A percentile compares a stretch with the other conserved stretches of the same genome.
These are phyloP conservation scores for Tetradesmus obliquus DNA, from an alignment of 139 green algal species.

Conservation along the genomic window DNA sequence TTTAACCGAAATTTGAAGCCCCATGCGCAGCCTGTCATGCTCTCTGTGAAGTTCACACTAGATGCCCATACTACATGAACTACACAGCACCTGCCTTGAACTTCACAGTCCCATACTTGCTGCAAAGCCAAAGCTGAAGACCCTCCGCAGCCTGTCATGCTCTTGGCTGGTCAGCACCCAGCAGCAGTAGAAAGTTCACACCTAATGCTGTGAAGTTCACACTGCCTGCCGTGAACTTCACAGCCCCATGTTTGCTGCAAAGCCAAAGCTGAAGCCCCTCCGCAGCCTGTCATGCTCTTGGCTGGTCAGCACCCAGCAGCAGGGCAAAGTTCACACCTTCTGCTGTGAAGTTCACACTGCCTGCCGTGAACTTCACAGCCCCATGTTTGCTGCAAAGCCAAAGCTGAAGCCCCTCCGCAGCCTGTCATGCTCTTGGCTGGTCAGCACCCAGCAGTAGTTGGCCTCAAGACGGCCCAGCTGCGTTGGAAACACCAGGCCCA, in stretches of 20 bases:
- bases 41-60: background rate
- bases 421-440: conserved; percentile 64
- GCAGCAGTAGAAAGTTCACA: background rate
- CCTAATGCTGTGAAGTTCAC: background rate
- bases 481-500: conserved; percentile 70
- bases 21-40: conserved; percentile 56
- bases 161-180: conserved; percentile 22
- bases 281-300: conserved; percentile 60
- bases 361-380: background rate
- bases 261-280: conserved; percentile 74
- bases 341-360: background rate
- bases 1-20: conserved; percentile 78
- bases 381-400: conserved; percentile 66
- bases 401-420: conserved; percentile 73
- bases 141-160: conserved; percentile 60
- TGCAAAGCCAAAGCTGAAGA: conserved; percentile 77
- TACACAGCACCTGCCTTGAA: background rate
- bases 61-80: too few species aligned
- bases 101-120: background rate
- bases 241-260: conserved; percentile 39
- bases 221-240: background rate
- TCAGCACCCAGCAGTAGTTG: conserved; percentile 67
- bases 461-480: conserved; percentile 66
- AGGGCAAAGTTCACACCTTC: background rate
- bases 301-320: background rate